Conservation (phyloP, 1,284 basidiomycete species). For the Sanghuangporus sanghuang region DNA sequence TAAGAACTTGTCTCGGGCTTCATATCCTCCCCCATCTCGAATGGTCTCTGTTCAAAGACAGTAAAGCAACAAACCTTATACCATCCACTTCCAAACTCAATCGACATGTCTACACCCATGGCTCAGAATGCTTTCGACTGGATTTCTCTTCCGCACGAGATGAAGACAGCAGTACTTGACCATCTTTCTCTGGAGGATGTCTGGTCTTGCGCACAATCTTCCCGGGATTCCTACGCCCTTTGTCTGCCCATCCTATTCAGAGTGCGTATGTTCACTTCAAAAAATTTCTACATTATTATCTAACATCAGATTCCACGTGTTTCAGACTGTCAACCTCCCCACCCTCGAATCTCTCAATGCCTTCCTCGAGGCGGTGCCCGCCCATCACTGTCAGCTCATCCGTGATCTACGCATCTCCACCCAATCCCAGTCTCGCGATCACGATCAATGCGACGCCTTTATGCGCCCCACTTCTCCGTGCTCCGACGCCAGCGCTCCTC, state of each 20-base stretch:
- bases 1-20: background rate
- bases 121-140: conserved; percentile 29
- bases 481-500: conserved; percentile 32
- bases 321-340: conserved; percentile 44
- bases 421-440: conserved; percentile 23
- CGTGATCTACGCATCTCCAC: conserved; percentile 51
- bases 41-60: background rate
- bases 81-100: background rate
- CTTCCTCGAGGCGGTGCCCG: conserved; percentile 55
- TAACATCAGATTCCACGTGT: background rate
- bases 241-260: conserved; percentile 58
- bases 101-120: background rate
- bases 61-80: background rate
- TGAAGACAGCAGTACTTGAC: conserved; percentile 54
- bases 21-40: background rate
- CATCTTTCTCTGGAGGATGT: conserved; percentile 40
- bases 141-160: conserved; percentile 56
- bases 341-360: conserved; percentile 38
- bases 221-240: conserved; percentile 43
- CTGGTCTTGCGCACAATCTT: conserved; percentile 24
- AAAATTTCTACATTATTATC: background rate
- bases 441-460: conserved; percentile 3
- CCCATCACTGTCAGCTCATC: conserved; percentile 47
- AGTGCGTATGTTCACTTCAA: conserved; percentile 26
- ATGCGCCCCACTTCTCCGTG: conserved; percentile 15